phyloP scores from a whole-genome alignment of 805 yeast species.

The Metschnikowia amazonensis region DNA sequence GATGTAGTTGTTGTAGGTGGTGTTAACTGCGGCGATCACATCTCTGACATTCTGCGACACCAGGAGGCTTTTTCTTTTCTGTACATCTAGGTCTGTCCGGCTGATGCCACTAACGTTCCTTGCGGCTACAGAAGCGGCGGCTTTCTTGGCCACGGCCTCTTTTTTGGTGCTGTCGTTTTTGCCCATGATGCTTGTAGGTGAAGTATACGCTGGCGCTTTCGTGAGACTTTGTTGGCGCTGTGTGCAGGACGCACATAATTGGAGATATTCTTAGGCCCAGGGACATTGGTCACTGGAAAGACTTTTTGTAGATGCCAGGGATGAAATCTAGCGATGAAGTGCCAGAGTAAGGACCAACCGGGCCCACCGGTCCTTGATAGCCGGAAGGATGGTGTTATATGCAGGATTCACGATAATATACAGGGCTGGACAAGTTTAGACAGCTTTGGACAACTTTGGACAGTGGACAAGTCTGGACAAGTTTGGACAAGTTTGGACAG shows the following conservation, averaged over 20 bases:
- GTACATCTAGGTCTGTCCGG: constrained; percentile 2
- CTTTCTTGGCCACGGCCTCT: constrained; percentile 24
- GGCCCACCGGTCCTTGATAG: too few species aligned
- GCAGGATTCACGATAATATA: too few species aligned
- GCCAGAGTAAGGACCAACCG: too few species aligned
- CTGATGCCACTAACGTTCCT: not conserved
- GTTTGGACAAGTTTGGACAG: too few species aligned
- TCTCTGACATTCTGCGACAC: constrained; percentile 21
- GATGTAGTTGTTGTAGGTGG: constrained; percentile 35
- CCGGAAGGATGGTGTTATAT: too few species aligned
- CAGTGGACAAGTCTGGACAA: too few species aligned
- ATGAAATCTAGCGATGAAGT: too few species aligned
- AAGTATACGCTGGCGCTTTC: constrained; percentile 2
- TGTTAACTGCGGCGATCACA: constrained; percentile 26
- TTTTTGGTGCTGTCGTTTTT: constrained; percentile 23
- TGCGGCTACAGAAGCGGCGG: constrained; percentile 16
- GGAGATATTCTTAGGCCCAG: too few species aligned
- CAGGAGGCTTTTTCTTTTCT: constrained; percentile 5
- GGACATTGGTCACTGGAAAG: too few species aligned
- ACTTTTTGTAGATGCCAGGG: too few species aligned
- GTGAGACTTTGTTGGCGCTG: not conserved
- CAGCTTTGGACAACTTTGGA: too few species aligned
- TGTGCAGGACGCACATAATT: not conserved
- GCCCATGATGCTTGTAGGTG: constrained; percentile 25
- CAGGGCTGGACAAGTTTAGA: too few species aligned